Conservation (phyloP, 129 eudicot species). For the Tanacetum coccineum region DNA sequence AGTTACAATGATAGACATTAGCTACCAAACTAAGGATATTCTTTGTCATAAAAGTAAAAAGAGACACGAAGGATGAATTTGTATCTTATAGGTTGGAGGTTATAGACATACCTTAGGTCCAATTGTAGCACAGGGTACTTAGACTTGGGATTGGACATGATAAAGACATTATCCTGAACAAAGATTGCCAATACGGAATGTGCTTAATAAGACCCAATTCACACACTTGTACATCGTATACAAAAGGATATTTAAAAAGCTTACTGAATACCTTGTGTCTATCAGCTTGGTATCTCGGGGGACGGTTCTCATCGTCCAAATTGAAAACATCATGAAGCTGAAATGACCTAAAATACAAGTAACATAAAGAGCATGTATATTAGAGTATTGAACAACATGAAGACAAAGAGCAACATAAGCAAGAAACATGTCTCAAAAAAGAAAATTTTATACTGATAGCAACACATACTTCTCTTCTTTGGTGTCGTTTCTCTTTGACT, state of each 20-base stretch:
- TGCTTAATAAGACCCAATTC: conserved; percentile 10
- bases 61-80: background rate
- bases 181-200: conserved; percentile 6
- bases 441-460: conserved; percentile 6
- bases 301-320: conserved; percentile 72
- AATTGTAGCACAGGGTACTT: no score
- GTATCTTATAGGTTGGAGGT: background rate
- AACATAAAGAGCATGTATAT: conserved; percentile 13
- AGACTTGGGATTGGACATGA: no score
- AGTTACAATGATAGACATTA: conserved; percentile 20
- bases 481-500: conserved; percentile 82
- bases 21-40: background rate
- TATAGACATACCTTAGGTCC: conserved; percentile 46
- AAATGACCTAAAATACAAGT: conserved; percentile 56
- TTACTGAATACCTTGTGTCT: conserved; percentile 53
- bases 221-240: background rate
- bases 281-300: conserved; percentile 90
- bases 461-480: conserved; percentile 85
- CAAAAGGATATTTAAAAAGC: background rate
- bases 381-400: conserved; percentile 7
- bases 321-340: conserved; percentile 84
- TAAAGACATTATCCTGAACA: no score
- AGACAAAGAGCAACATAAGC: conserved; percentile 17
- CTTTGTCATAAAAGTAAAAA: background rate
- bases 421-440: background rate